Conservation (phyloP, 768 basidiomycete species). For the Clathrus columnatus region DNA sequence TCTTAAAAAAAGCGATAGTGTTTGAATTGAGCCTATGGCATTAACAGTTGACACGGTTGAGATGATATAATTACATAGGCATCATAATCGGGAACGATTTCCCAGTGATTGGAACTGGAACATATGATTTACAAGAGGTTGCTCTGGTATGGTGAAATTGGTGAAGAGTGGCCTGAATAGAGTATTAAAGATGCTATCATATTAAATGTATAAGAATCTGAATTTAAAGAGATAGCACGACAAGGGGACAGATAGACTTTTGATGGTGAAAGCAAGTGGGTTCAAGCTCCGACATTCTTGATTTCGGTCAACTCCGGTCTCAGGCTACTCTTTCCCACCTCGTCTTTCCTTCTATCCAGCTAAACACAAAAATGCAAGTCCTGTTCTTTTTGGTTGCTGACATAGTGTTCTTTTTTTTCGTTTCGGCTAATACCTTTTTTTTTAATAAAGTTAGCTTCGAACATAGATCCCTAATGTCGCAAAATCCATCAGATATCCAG, state of each 20-base stretch:
- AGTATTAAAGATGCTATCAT: too few species aligned
- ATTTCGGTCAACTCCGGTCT: neutral
- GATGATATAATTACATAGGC: too few species aligned
- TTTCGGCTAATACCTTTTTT: too few species aligned
- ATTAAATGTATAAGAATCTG: neutral
- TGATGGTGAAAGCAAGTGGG: neutral
- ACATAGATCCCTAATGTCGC: slow-evolving; percentile 48
- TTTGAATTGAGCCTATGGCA: too few species aligned
- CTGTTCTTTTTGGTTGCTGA: neutral
- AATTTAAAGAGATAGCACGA: neutral
- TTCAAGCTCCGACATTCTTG: neutral
- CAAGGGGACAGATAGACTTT: neutral
- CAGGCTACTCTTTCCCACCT: neutral
- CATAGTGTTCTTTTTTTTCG: neutral
- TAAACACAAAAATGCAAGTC: neutral
- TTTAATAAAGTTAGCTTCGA: neutral
- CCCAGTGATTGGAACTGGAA: too few species aligned
- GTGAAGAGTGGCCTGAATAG: too few species aligned
- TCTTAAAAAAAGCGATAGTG: too few species aligned
- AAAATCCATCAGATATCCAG: slow-evolving; percentile 76
- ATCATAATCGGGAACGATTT: too few species aligned
- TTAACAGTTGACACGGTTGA: too few species aligned
- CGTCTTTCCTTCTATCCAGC: neutral
- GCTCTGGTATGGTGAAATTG: too few species aligned
- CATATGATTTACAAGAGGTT: too few species aligned